These are phyloP conservation scores for Crepidotus variabilis DNA, from an alignment of 768 basidiomycete species.

Conservation along the genomic window DNA sequence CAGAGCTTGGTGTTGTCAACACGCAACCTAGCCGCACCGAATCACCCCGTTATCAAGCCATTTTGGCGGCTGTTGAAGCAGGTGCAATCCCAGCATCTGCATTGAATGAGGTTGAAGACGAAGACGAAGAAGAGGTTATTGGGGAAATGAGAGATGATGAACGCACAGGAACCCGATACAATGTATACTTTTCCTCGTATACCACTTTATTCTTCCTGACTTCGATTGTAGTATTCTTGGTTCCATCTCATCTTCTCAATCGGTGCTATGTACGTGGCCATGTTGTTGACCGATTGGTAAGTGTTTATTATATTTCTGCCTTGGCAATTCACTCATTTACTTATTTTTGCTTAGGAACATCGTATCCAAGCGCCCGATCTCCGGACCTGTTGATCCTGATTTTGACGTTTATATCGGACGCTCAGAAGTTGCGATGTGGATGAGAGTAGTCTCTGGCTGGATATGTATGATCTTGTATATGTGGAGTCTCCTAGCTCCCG, in stretches of 20 bases:
- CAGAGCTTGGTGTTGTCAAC: conserved; percentile 73
- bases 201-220: not conserved
- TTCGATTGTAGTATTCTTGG: conserved; percentile 78
- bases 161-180: conserved; percentile 89
- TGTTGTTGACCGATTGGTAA: conserved; percentile 95
- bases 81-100: conserved; percentile 95
- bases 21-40: conserved; percentile 84
- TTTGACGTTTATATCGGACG: conserved; percentile 89
- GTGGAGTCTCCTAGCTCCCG: conserved; percentile 87
- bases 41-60: conserved; percentile 87
- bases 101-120: conserved; percentile 74
- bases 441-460: conserved; percentile 96
- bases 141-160: conserved; percentile 89
- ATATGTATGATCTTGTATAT: conserved; percentile 82
- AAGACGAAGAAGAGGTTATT: conserved; percentile 64
- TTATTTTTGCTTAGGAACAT: conserved; percentile 53
- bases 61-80: conserved; percentile 93
- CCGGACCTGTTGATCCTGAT: conserved; percentile 46
- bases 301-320: conserved; percentile 20
- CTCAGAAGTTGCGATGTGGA: conserved; percentile 98
- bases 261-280: conserved; percentile 96
- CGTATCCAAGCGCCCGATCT: conserved; percentile 52
- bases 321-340: not conserved
- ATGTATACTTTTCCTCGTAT: conserved; percentile 49
- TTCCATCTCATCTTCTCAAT: conserved; percentile 98